Percentiles rank a stretch among this genome's conserved stretches.
Evolutionary conservation across 495 filamentous ascomycete species (phyloP).

Genomic region (Venustampulla echinocandica): DNA sequence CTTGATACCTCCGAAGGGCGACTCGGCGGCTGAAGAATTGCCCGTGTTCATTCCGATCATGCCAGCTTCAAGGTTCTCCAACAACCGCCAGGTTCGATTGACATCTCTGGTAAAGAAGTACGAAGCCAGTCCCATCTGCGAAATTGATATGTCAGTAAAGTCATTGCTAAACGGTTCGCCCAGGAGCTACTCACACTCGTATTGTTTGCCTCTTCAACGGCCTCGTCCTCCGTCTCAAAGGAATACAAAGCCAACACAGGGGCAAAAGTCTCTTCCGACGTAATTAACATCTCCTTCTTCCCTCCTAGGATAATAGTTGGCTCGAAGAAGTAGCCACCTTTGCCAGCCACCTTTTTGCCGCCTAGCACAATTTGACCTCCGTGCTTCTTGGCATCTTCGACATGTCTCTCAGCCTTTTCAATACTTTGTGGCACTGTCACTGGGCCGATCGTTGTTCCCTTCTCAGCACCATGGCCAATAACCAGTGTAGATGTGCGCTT

Average conservation of each 20-base stretch:
- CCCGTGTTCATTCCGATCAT: background rate
- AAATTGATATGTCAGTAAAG: constrained; percentile 13
- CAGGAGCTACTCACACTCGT: constrained; percentile 38
- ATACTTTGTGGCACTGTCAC: constrained; percentile 55
- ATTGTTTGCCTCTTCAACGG: constrained; percentile 50
- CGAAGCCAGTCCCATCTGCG: constrained; percentile 55
- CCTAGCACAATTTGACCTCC: constrained; percentile 53
- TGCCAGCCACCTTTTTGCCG: constrained; percentile 39
- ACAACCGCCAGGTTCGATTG: constrained; percentile 60
- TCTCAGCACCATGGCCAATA: constrained; percentile 53
- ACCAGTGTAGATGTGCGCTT: constrained; percentile 47
- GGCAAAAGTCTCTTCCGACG: constrained; percentile 61
- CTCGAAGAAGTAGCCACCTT: constrained; percentile 61
- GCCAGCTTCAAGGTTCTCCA: constrained; percentile 67
- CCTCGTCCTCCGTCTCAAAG: constrained; percentile 65
- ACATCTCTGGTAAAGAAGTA: constrained; percentile 70
- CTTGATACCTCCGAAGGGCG: constrained; percentile 69
- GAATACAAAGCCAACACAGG: constrained; percentile 58
- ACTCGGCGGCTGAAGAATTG: constrained; percentile 57
- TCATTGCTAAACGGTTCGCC: too few relatives aligned
- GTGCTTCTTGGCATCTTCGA: constrained; percentile 52
- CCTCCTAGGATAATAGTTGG: constrained; percentile 59
- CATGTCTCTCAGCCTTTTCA: constrained; percentile 52
- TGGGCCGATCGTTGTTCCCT: constrained; percentile 57
- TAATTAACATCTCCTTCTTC: constrained; percentile 54